Base-by-base conservation (phyloP, 805 yeast genomes). In the Wickerhamiella kurtzmanii region DNA sequence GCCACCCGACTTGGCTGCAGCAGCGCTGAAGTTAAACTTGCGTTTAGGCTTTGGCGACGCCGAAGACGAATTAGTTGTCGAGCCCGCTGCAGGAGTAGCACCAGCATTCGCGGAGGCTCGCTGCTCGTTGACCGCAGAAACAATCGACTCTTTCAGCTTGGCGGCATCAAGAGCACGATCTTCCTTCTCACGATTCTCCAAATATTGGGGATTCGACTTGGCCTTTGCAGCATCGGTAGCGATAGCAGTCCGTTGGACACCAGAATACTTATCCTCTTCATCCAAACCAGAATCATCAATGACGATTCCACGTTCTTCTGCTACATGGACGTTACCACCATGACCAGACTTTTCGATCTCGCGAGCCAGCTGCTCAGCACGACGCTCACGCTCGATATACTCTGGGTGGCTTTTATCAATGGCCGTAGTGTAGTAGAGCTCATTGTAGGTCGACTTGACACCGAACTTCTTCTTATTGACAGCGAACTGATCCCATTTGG, bases 191-290 rank as follows among this genome's bases (percentile, higher is more conserved):
- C 56, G 53, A 50, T 56, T 35, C 51, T 57, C 44, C 48, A 50
- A 35, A 49, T 58, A 54, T 50, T 55, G 45, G 50, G 61, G 57
- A 53, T 56, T 48, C 48, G 63, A 44, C 50, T 49, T 40, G 51
- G 55, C 44, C 19, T 25, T 60, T 51, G 41, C 32, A 38, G 5
- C 41, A 6, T 28, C 45, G n/a, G 16, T 8, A 3, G 39, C 35
- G 2, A 17, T 39, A 17, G 9, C 37, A 15, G 52, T 59, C 58
- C 92, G 75, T 49, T 74, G 79, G 41, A 87, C 98, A 44, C 96
- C 96, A 3, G 96, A 86, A 60, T 88, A 92, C 64, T 83, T 83
- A 63, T 88, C 96, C 64, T 92, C 98, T 66, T 92, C 98, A 64
- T 92, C 97, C 55, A 84, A 54, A 16, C 94, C 95, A 50, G 82